These are phyloP conservation scores for Naganishia sp. DNA, from an alignment of 1,284 basidiomycete species.

Conservation along the genomic window DNA sequence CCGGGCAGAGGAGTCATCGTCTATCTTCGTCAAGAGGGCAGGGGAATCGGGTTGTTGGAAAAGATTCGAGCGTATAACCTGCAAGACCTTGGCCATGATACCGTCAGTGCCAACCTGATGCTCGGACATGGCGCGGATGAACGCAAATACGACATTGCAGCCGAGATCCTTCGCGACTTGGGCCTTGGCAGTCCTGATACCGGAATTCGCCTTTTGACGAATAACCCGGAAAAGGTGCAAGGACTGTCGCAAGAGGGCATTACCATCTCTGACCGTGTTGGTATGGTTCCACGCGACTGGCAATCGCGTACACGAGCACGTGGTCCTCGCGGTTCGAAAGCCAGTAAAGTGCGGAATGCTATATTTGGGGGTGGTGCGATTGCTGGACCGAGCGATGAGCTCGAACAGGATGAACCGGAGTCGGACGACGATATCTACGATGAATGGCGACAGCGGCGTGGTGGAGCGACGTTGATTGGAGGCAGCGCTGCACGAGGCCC, in stretches of 20 bases:
- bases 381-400: conserved; percentile 4
- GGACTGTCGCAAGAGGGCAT: conserved; percentile 84
- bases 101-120: conserved; percentile 93
- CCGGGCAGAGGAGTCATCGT: conserved; percentile 91
- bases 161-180: conserved; percentile 84
- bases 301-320: conserved; percentile 42
- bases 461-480: conserved; percentile 81
- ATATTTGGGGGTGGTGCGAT: conserved; percentile 16
- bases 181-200: conserved; percentile 64
- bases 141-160: conserved; percentile 87
- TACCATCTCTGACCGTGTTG: conserved; percentile 76
- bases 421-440: conserved; percentile 50
- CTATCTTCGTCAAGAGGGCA: conserved; percentile 97
- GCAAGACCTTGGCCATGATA: conserved; percentile 97
- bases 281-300: conserved; percentile 96
- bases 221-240: conserved; percentile 95
- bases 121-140: conserved; percentile 94
- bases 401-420: conserved; percentile 32
- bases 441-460: conserved; percentile 58
- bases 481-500: conserved; percentile 75
- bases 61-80: conserved; percentile 98
- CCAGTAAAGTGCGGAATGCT: conserved; percentile 32
- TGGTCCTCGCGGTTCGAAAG: conserved; percentile 28
- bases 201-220: conserved; percentile 82
- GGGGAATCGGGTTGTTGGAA: conserved; percentile 92